Base-by-base conservation (phyloP, 2,329 filamentous ascomycete genomes). In the Colletotrichum magnum region DNA sequence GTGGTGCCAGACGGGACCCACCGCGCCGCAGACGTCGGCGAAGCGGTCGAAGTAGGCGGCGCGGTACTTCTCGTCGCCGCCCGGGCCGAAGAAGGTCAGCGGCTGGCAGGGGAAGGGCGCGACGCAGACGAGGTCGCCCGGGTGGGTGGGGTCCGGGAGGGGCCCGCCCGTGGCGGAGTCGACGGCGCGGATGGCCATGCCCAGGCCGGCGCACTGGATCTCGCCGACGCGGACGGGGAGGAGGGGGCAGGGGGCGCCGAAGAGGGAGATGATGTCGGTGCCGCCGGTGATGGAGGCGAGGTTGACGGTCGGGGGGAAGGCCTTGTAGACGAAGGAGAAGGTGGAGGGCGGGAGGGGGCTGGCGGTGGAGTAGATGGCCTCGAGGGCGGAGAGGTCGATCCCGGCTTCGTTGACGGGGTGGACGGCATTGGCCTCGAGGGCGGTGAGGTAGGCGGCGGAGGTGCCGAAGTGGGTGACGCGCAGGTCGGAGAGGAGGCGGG, bases 251-350 rank as follows among this genome's bases (percentile, higher is more conserved):
- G 94, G 93, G 0, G 94, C 92, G 51, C 95, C 95, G 76, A 98
- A 99, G 41, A 98, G 89, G 1, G 95, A 97, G 72, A 98, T 94
- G 75, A 98, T 98, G 78, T 99, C 96, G 3, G 95, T 98, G 58
- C 95, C 96, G 45, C 96, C 96, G 0, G 95, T 98, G 76, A 99
- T 98, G 65, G 93, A 97, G 57, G 91, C 94, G 7, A 98, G 89
- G 79, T 98, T 95, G 73, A 98, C 86, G n/a, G 88, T 84, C 0
- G 87, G 76, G 2, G 94, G 94, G 76, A 98, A 97, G 1, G 92
- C 92, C 28, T 88, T 83, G 82, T 98, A 98, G 61, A 98, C 90
- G 76, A 97, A 98, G 66, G 89, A 86, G 80, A 98, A 98, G 1
- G 96, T 98, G 1, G 94, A 97, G 0, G 96, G 95, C 0, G 95